Percentiles rank a stretch among this genome's conserved stretches.
These are phyloP conservation scores for Schizosaccharomyces versatilis DNA, from an alignment of 1,139 yeast species.

Conservation along the genomic window DNA sequence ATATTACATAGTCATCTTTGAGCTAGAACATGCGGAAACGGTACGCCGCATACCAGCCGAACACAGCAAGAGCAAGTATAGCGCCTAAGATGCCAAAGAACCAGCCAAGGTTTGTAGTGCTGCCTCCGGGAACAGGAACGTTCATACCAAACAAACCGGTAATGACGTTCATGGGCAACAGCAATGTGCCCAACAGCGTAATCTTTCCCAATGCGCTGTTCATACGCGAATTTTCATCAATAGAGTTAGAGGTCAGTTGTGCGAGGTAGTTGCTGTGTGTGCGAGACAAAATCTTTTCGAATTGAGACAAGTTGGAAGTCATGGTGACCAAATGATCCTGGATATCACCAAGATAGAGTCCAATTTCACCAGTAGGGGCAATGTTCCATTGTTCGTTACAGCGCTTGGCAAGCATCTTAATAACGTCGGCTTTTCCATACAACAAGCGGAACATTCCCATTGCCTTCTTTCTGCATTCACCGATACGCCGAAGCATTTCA, in stretches of 20 bases:
- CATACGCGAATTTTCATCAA: conserved; percentile 88
- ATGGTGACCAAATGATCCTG: conserved; percentile 35
- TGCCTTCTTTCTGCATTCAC: conserved; percentile 82
- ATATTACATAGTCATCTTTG: neutral
- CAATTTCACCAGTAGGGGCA: conserved; percentile 56
- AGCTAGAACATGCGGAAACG: neutral
- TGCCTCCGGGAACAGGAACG: conserved; percentile 87
- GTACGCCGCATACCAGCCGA: neutral
- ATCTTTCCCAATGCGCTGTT: conserved; percentile 88
- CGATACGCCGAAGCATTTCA: conserved; percentile 81
- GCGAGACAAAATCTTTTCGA: conserved; percentile 76
- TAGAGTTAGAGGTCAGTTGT: conserved; percentile 91
- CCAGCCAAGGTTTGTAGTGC: conserved; percentile 48
- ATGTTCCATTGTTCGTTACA: conserved; percentile 67
- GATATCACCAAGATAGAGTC: conserved; percentile 78
- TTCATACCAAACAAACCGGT: conserved; percentile 99
- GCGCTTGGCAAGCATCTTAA: conserved; percentile 77
- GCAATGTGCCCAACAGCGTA: conserved; percentile 83
- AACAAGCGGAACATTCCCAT: conserved; percentile 70
- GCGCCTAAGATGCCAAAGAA: conserved; percentile 25
- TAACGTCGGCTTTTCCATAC: conserved; percentile 89
- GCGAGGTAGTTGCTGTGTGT: conserved; percentile 90
- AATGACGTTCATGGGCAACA: conserved; percentile 75
- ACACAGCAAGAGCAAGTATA: neutral
- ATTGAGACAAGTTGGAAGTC: conserved; percentile 67